Base-by-base conservation (phyloP, 2,329 filamentous ascomycete species). In the Cytospora chrysosperma region DNA sequence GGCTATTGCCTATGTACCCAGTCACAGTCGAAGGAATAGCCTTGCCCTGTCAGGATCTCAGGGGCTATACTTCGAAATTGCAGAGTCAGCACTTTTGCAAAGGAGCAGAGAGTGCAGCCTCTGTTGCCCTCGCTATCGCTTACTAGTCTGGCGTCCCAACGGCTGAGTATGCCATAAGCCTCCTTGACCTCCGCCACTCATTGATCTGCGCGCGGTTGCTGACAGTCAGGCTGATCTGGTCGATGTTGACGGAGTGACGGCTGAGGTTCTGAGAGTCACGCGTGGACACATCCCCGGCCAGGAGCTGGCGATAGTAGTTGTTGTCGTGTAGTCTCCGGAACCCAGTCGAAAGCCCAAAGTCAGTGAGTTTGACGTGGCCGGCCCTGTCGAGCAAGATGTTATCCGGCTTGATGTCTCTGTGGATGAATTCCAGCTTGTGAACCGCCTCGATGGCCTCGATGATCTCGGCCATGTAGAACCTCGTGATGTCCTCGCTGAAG, bases 381-480 rank as follows among this genome's bases (percentile, higher is more conserved):
- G 88, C 88, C 61, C 88, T 85, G 71, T 93, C 90, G 57, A 93
- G 82, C 43, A 93, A 80, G 70, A 92, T 92, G 72, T 93, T 93
- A 75, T 93, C 90, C 9, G 90, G 90, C 75, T 93, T 93, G 78
- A 93, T 92, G 71, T 93, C 90, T 80, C 89, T 64, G 81, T 92
- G 90, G 67, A 92, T 90, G 78, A 91, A 92, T 57, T 90, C 90
- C 67, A 92, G 83, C 74, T 90, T 91, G 77, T 93, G 90, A 19
- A 92, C 89, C 37, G 89, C 89, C 72, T 92, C 89, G 69, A 93
- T 92, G n/a, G 90, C 89, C 72, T 91, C 83, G 43, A 90, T 87
- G 68, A 92, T 88, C 74, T 92, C 89, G 9, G 90, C 89, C 85
- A 92, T 92, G 75, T 92, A 92, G 75, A 93, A 93, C n/a, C 90